Conservation (phyloP, 1,284 basidiomycete species). For the Pyrrhoderma noxium region DNA sequence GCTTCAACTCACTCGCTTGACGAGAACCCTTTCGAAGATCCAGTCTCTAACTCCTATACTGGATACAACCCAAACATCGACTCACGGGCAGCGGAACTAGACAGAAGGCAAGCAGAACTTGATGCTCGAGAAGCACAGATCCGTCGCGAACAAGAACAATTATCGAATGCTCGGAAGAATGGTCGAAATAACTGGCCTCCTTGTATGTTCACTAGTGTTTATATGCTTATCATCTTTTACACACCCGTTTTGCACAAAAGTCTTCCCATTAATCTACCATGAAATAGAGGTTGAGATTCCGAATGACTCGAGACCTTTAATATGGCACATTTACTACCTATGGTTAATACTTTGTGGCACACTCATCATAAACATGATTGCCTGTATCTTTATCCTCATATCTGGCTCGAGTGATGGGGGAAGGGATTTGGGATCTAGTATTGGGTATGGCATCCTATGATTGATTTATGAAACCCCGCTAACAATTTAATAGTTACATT, state of each 20-base stretch:
- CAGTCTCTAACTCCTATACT: constrained; percentile 25
- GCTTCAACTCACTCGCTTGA: constrained; percentile 78
- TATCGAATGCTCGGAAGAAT: constrained; percentile 68
- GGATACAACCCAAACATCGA: constrained; percentile 18
- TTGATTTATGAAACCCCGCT: constrained; percentile 23
- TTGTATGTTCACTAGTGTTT: constrained; percentile 41
- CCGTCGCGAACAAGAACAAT: constrained; percentile 60
- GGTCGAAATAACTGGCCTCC: constrained; percentile 89
- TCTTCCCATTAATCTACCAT: constrained; percentile 92
- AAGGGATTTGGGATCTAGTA: constrained; percentile 72
- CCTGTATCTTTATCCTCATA: constrained; percentile 81
- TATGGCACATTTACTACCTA: constrained; percentile 80
- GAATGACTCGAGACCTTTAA: constrained; percentile 68
- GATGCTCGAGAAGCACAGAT: constrained; percentile 30
- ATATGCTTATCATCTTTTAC: constrained; percentile 16
- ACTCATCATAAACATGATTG: constrained; percentile 84
- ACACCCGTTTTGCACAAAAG: constrained; percentile 31
- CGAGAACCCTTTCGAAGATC: constrained; percentile 80
- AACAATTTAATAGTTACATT: constrained; percentile 56
- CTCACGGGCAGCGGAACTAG: constrained; percentile 25
- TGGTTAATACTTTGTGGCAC: constrained; percentile 80
- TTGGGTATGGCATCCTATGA: constrained; percentile 48
- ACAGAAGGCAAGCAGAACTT: constrained; percentile 24
- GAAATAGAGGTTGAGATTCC: constrained; percentile 88
- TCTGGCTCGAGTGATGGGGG: constrained; percentile 73